These are phyloP conservation scores for Aspergillus pseudoterreus DNA, from an alignment of 2,329 filamentous ascomycete species.

Conservation along the genomic window DNA sequence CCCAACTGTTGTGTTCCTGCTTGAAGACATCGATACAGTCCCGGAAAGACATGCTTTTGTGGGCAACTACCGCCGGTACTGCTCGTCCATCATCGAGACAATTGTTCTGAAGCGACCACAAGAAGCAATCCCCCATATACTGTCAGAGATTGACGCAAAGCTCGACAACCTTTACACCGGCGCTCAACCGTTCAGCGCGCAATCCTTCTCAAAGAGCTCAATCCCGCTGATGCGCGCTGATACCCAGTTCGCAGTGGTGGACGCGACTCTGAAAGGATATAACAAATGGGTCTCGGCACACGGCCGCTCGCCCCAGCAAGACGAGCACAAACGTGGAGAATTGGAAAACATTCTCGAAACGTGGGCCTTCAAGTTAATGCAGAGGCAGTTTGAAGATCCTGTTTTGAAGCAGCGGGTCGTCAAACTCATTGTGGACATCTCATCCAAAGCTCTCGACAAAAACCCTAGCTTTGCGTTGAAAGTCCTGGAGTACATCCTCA, in stretches of 20 bases:
- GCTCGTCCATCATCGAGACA: constrained; percentile 78
- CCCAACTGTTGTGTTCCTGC: constrained; percentile 73
- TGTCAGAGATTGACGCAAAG: constrained; percentile 71
- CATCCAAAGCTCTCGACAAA: constrained; percentile 72
- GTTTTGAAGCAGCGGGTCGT: constrained; percentile 77
- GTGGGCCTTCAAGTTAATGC: constrained; percentile 41
- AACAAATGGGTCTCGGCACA: constrained; percentile 67
- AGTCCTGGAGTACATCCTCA: constrained; percentile 84
- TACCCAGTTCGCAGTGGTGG: constrained; percentile 83
- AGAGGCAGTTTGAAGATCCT: constrained; percentile 59
- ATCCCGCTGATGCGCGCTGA: constrained; percentile 66
- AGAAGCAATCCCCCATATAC: constrained; percentile 82
- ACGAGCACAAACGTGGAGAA: constrained; percentile 37
- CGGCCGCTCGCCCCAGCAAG: constrained; percentile 50
- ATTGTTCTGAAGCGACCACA: constrained; percentile 78
- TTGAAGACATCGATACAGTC: constrained; percentile 91
- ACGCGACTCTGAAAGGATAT: constrained; percentile 84
- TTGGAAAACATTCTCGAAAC: constrained; percentile 38
- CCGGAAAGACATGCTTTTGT: constrained; percentile 93
- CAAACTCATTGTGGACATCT: constrained; percentile 79
- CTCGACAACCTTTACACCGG: constrained; percentile 73
- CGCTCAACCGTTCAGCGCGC: constrained; percentile 59
- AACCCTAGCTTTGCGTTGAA: constrained; percentile 79
- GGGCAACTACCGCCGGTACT: constrained; percentile 91
- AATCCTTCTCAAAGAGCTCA: constrained; percentile 39